Evolutionary conservation across 305 asterid species (phyloP), one percentile per base, ranked within the genome.

Genomic region (Fraxinus xanthoxyloides): DNA sequence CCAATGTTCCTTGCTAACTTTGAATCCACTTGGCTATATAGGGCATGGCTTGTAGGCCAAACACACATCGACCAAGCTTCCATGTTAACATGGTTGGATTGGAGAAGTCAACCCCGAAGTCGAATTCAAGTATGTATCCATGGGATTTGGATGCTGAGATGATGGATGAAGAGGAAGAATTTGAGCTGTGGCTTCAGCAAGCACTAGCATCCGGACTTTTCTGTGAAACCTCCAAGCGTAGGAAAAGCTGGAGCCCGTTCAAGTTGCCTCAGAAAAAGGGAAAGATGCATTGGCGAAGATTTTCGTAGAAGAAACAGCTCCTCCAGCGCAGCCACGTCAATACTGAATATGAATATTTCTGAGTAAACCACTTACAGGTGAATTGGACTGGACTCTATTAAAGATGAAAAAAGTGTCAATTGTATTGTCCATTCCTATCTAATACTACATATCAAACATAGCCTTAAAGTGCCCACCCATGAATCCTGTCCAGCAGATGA

Each of bases 231-330:
- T 90, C 98, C 6, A 97, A 97, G 80, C 94, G 98, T 43, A 87
- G 98, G 85, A 97, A 97, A 87, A 97, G 92, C 86, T 97, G 99
- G 99, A 94, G 98, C 79, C 99, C 99, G 31, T 97, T 97, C 89
- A 97, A 97, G 85, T 89, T 96, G 85, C 90, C 90, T 73, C 99
- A 91, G 88, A 92, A 90, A 80, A 96, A 92, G 77, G 97, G 95
- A 9, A 90, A 86, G 90, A 92, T 88, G 72, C 92, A 88, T 69
- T 92, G 98, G 99, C 91, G 98, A 78, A 90, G 98, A 89, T 87
- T 94, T 54, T 94, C 99, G 0, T 94, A 87, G 91, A 73, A 48
- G 8, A 63, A 82, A 70, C 69, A 17, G 23, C 21, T 51, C 21
- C 23, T 17, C 61, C 61, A 17, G 23, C 23, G 0, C 61, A 51